phyloP scores from a whole-genome alignment of 306 rosid species.

The Quercus suber region DNA sequence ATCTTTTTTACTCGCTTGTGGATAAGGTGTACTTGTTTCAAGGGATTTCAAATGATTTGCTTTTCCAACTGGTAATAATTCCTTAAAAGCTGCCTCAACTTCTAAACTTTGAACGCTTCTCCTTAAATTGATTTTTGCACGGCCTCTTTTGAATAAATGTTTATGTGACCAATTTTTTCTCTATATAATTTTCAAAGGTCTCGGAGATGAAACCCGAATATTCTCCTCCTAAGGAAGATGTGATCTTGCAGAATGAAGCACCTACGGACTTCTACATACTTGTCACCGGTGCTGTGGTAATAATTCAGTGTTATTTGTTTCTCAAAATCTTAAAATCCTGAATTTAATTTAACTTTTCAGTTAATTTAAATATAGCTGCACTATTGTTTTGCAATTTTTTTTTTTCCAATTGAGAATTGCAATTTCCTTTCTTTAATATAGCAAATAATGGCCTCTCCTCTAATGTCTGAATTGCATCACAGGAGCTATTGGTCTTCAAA shows the following conservation, averaged over 20 bases:
- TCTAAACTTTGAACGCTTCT: not conserved
- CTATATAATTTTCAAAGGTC: conserved; percentile 42
- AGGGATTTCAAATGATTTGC: conserved; percentile 84
- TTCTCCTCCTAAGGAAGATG: conserved; percentile 96
- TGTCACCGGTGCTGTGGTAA: conserved; percentile 90
- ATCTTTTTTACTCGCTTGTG: conserved; percentile 73
- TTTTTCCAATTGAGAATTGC: not conserved
- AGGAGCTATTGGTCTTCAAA: conserved; percentile 67
- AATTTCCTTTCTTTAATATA: not conserved
- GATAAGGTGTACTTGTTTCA: conserved; percentile 79
- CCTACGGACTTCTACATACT: conserved; percentile 91
- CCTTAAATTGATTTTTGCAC: not conserved
- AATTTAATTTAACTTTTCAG: too few species aligned
- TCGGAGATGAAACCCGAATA: conserved; percentile 98
- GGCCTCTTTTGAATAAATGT: not conserved
- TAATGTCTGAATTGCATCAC: conserved; percentile 25
- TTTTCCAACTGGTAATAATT: conserved; percentile 78
- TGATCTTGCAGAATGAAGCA: conserved; percentile 91
- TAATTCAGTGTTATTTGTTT: conserved; percentile 2
- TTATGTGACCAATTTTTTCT: conserved; percentile 4
- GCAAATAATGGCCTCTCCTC: too few species aligned
- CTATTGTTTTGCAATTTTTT: too few species aligned
- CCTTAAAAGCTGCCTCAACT: not conserved
- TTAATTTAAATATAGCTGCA: not conserved
- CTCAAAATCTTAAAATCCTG: not conserved